Conservation (phyloP, 2,329 filamentous ascomycete species). For the Mycosphaerelloides madeirae region DNA sequence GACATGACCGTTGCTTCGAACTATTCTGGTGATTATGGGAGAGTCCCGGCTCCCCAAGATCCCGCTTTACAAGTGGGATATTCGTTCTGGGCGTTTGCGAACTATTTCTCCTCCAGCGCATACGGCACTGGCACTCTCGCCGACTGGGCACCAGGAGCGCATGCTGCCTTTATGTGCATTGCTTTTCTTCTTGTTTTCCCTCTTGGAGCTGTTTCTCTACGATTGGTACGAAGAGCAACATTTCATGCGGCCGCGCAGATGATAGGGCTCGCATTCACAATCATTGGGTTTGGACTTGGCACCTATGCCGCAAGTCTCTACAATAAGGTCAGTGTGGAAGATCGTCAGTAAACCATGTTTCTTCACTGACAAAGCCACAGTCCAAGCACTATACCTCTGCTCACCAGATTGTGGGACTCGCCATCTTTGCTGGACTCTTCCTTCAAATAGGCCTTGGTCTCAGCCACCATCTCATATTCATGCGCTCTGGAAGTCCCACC, state of each 20-base stretch:
- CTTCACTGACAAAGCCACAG: conserved; percentile 21
- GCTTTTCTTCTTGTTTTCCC: conserved; percentile 36
- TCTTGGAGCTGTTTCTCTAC: conserved; percentile 34
- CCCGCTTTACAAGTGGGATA: conserved; percentile 18
- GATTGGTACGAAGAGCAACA: conserved; percentile 37
- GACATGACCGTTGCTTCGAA: conserved; percentile 38
- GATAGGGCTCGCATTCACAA: conserved; percentile 34
- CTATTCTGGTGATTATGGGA: conserved; percentile 24
- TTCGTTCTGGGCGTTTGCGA: conserved; percentile 22
- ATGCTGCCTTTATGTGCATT: conserved; percentile 34
- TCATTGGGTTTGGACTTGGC: conserved; percentile 39
- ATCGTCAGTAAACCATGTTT: not conserved
- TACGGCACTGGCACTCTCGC: conserved; percentile 21
- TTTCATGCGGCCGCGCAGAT: conserved; percentile 41
- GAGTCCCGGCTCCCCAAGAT: conserved; percentile 34
- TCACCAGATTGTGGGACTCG: conserved; percentile 47
- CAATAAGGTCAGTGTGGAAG: conserved; percentile 34
- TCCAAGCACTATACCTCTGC: conserved; percentile 40
- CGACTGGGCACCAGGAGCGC: conserved; percentile 18
- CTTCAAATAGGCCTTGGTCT: conserved; percentile 38
- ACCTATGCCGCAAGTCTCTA: conserved; percentile 38
- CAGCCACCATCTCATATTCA: conserved; percentile 37
- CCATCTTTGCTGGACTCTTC: conserved; percentile 33
- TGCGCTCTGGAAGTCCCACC: conserved; percentile 31
- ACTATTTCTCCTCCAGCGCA: conserved; percentile 24